phyloP scores from a whole-genome alignment of 805 yeast species.

The Starmerella apis region DNA sequence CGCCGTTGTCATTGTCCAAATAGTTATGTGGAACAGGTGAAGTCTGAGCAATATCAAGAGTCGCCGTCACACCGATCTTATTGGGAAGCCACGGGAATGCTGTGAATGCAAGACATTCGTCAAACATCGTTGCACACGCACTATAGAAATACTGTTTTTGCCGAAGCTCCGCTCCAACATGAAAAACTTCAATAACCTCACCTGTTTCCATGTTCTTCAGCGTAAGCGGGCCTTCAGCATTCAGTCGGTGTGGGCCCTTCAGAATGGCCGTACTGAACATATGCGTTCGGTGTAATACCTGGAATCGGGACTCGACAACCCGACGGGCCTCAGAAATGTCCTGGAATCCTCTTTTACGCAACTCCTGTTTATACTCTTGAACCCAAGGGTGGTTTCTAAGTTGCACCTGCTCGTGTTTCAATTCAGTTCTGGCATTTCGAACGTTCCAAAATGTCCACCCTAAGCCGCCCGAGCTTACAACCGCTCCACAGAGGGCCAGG shows the following conservation, averaged over 20 bases:
- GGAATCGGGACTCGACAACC: constrained; percentile 4
- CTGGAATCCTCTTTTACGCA: constrained; percentile 6
- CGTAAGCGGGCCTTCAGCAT: constrained; percentile 13
- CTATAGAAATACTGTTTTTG: constrained; percentile 56
- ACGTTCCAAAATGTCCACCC: constrained; percentile 8
- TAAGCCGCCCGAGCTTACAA: background rate
- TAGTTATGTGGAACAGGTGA: background rate
- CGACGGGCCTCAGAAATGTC: background rate
- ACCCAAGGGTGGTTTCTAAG: constrained; percentile 11
- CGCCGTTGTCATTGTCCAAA: background rate
- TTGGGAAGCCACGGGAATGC: constrained; percentile 71
- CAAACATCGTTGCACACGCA: constrained; percentile 71
- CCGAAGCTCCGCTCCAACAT: constrained; percentile 13
- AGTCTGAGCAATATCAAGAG: constrained; percentile 42
- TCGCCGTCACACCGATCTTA: constrained; percentile 77
- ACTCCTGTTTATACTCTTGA: background rate
- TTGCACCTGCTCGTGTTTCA: constrained; percentile 3
- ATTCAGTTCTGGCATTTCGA: background rate
- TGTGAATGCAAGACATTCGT: constrained; percentile 58
- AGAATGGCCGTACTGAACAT: constrained; percentile 19
- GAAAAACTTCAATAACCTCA: constrained; percentile 10
- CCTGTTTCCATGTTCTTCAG: constrained; percentile 14
- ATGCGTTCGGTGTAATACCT: constrained; percentile 13
- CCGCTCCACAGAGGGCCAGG: constrained; percentile 3
- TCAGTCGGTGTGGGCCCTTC: constrained; percentile 2